Base-by-base conservation (phyloP, 1,284 basidiomycete genomes). In the Pterulicium gracile region DNA sequence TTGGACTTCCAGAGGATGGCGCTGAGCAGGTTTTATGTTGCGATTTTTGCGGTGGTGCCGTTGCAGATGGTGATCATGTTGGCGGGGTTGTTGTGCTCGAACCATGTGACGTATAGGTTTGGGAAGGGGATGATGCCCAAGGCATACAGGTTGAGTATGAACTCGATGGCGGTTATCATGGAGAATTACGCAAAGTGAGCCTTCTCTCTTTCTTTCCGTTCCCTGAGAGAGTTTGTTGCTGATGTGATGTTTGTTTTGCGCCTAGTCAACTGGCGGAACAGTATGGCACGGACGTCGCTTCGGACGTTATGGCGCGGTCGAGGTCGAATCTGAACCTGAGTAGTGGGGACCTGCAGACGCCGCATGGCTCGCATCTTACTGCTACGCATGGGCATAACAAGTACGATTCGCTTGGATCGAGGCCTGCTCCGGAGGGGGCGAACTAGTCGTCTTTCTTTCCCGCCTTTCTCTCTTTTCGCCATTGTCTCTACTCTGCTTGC, bases 91-190 rank as follows among this genome's bases (percentile, higher is more conserved):
- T 57, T 85, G 32, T 85, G 80, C 61, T 75, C 76, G 17, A 82
- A 84, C 59, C 81, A 85, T 52, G 73, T 87, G 54, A 85, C 82
- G 7, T 85, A 83, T 57, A 66, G 82, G 44, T 85, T 85, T 59
- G 82, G 81, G 15, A 87, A 87, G 64, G 82, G 82, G 32, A 74
- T 87, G 70, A 85, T 78, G 65, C 82, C 82, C 21, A 77, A 82
- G 65, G 74, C 75, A 15, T 87, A 85, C 60, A 64, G 81, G 18
- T 63, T 87, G 44, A 77, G 77, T 56, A 60, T 75, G 63, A 67
- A 67, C 45, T 74, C 68, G 49, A 81, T 84, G 76, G 79, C 77
- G 4, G 69, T 78, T 14, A 79, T 85, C 52, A 79, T 83, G 74
- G 79, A 85, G 51, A 75, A 75, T 48, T 83, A 81, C 57, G 77